Conservation (phyloP, 257 asterid genomes). For the Verbena officinalis region DNA sequence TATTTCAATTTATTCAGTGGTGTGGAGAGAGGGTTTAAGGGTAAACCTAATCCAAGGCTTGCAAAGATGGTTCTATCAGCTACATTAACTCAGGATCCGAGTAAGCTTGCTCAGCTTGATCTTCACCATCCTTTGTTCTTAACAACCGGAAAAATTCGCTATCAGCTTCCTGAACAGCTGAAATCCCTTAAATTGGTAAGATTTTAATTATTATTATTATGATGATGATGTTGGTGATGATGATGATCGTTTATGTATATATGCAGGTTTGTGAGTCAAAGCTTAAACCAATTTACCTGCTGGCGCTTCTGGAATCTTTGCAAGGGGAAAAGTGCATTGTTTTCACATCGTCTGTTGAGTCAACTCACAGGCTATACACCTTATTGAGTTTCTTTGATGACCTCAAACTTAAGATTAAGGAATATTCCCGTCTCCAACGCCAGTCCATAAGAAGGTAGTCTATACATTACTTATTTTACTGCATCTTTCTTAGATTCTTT, state of each 20-base stretch:
- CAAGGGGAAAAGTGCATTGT: slow-evolving; percentile 81
- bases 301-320: slow-evolving; percentile 73
- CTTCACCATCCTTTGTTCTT: slow-evolving; percentile 86
- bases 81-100: slow-evolving; percentile 93
- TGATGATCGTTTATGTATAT: slow-evolving; percentile 15
- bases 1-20: slow-evolving; percentile 52
- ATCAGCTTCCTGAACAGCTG: slow-evolving; percentile 77
- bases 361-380: slow-evolving; percentile 78
- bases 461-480: slow-evolving; percentile 10
- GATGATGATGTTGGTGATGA: not conserved
- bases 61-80: slow-evolving; percentile 89
- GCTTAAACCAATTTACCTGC: slow-evolving; percentile 81
- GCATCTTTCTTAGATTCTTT: not conserved
- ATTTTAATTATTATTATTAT: not conserved
- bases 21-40: slow-evolving; percentile 81
- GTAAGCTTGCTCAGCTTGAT: slow-evolving; percentile 88
- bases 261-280: slow-evolving; percentile 77
- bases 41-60: slow-evolving; percentile 73
- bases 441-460: slow-evolving; percentile 77
- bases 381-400: slow-evolving; percentile 63
- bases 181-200: slow-evolving; percentile 84
- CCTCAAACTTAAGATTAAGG: slow-evolving; percentile 65
- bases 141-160: slow-evolving; percentile 72
- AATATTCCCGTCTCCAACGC: slow-evolving; percentile 87
- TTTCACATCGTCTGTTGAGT: slow-evolving; percentile 88